Percentiles rank a stretch among this genome's conserved stretches.
Conservation (phyloP, 78 protist species). For the Dictyostelium capitatum region DNA sequence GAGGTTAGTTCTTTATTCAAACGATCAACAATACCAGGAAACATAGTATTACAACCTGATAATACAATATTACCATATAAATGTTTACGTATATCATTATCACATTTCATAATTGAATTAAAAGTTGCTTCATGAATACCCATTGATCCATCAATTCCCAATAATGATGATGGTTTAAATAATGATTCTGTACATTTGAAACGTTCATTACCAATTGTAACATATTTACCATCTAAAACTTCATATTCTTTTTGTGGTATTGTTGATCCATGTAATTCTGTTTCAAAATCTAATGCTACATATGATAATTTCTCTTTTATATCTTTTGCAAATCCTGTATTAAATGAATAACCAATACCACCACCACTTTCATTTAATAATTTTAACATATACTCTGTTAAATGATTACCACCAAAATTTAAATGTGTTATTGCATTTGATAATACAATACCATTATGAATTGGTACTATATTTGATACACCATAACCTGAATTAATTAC, state of each 20-base stretch:
- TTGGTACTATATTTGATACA: conserved; percentile 93
- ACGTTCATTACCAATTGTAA: not conserved
- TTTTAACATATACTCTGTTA: conserved; percentile 91
- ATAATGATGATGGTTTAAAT: conserved; percentile 85
- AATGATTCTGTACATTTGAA: conserved; percentile 88
- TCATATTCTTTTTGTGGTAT: not conserved
- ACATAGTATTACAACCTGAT: conserved; percentile 91
- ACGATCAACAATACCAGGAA: conserved; percentile 64
- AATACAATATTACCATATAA: conserved; percentile 84
- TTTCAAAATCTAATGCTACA: conserved; percentile 43
- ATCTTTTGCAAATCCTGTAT: conserved; percentile 85
- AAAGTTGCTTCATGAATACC: conserved; percentile 63
- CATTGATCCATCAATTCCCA: conserved; percentile 86
- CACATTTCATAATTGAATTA: conserved; percentile 80
- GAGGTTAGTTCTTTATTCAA: conserved; percentile 45
- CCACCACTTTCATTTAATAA: conserved; percentile 92
- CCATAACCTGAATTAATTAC: conserved; percentile 98
- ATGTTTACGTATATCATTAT: conserved; percentile 30
- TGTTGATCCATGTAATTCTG: not conserved
- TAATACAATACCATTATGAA: conserved; percentile 92
- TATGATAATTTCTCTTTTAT: conserved; percentile 75
- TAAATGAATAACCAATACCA: conserved; percentile 94
- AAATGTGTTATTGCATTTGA: not conserved
- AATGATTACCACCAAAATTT: conserved; percentile 92
- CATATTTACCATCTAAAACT: not conserved